A percentile compares a stretch with the other conserved stretches of the same genome.
Conservation (phyloP, 805 yeast species). For the Sugiyamaella smithiae region DNA sequence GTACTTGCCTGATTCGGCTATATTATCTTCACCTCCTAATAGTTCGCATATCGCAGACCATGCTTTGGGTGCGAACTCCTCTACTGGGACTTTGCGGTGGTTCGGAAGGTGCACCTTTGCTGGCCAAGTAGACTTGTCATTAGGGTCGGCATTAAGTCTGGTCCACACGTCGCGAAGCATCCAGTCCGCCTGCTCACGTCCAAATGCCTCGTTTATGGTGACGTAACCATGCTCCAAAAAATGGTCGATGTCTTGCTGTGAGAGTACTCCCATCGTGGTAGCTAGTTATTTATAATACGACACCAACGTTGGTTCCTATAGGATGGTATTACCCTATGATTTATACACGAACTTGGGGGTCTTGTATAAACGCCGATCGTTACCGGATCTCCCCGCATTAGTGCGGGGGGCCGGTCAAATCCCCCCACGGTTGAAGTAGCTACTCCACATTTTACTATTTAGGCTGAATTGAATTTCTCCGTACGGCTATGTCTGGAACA, state of each 20-base stretch:
- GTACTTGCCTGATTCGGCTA: conserved; percentile 9
- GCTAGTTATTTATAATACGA: no score
- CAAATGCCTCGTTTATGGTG: conserved; percentile 7
- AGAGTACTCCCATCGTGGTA: conserved; percentile 3
- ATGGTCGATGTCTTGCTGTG: conserved; percentile 6
- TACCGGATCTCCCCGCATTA: not conserved
- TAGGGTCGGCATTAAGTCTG: conserved; percentile 12
- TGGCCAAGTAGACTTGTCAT: conserved; percentile 10
- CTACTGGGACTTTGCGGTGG: conserved; percentile 10
- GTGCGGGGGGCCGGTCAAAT: not conserved
- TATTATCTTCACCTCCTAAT: conserved; percentile 13
- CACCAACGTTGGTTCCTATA: no score
- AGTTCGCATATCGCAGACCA: conserved; percentile 16
- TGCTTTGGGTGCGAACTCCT: conserved; percentile 15
- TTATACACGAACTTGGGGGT: no score
- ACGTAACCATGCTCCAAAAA: conserved; percentile 14
- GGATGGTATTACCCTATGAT: no score
- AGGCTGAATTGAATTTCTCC: no score
- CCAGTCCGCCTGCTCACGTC: conserved; percentile 14
- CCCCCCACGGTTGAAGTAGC: not conserved
- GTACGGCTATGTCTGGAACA: no score
- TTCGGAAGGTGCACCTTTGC: conserved; percentile 10
- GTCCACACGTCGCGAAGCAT: conserved; percentile 16
- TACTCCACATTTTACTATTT: no score
- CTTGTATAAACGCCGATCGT: not conserved